Evolutionary conservation across 345 rosid genomes (phyloP), one percentile per base, ranked within the genome.

Genomic region (Draba incana): DNA sequence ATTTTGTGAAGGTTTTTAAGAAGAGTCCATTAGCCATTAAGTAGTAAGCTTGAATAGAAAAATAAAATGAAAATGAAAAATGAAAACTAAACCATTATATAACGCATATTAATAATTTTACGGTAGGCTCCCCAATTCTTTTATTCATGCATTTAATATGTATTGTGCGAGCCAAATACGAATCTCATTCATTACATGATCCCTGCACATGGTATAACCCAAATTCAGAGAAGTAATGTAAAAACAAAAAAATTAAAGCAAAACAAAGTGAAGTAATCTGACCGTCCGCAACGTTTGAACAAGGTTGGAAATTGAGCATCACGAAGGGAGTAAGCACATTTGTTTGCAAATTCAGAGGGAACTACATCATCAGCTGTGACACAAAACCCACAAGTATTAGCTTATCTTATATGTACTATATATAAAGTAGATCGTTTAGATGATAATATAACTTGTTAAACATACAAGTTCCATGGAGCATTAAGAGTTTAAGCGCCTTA

Each of bases 281-380:
- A 89, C 89, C 89, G 88, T 0, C 85, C 84, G 61, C 75, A 79
- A 16, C 81, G 66, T 78, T 74, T 83, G 77, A 89, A 89, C 1
- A 76, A 68, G 43, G 83, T 69, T 58, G 78, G 69, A 66, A 87
- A 84, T 54, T 89, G 86, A 13, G 88, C 85, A 24, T 44, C 0
- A 46, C 55, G 75, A 62, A 89, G 72, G 66, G 64, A 13, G 30
- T 79, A 81, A 20, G 79, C 80, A 13, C 91, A 83, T 78, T 55
- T 80, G 67, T 82, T 80, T 75, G 83, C 91, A 41, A 77, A 74
- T 72, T 25, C 62, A 41, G 76, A 78, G 7, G 88, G 85, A 16
- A 87, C 89, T 9, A 78, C 75, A 38, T 84, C 81, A 72, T 86
- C 86, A 75, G 70, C 91, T 89, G 74, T 53, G 70, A 58, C 44